Conservation (phyloP, 2,329 filamentous ascomycete genomes). For the Cladophialophora psammophila region DNA sequence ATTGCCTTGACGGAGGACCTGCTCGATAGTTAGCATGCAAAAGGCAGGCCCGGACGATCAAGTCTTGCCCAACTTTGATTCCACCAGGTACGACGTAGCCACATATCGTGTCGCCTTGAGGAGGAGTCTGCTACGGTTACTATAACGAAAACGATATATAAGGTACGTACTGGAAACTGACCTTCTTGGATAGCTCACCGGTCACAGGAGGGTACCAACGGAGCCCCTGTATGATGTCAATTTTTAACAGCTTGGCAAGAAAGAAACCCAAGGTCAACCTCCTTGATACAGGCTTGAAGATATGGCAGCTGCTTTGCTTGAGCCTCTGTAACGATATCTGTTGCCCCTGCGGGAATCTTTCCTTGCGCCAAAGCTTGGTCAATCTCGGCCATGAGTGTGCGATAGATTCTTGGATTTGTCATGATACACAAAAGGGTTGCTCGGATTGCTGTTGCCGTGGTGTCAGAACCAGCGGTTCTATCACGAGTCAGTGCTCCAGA, state of each 20-base stretch:
- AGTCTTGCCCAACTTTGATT: conserved; percentile 34
- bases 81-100: conserved; percentile 56
- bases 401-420: conserved; percentile 27
- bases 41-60: no score
- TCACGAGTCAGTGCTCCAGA: not conserved
- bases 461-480: conserved; percentile 34
- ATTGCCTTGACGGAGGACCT: conserved; percentile 47
- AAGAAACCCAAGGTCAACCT: conserved; percentile 40
- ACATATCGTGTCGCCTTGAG: conserved; percentile 49
- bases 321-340: conserved; percentile 32
- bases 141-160: not conserved
- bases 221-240: conserved; percentile 43
- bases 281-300: conserved; percentile 59
- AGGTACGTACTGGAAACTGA: conserved; percentile 11
- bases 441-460: conserved; percentile 34
- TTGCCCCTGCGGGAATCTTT: conserved; percentile 17
- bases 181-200: conserved; percentile 46
- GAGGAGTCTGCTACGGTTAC: conserved; percentile 42
- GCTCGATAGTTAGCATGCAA: conserved; percentile 26
- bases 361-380: conserved; percentile 16
- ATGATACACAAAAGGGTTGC: conserved; percentile 32
- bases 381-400: conserved; percentile 31
- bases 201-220: conserved; percentile 56
- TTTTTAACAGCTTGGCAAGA: not conserved
- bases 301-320: conserved; percentile 54